Evolutionary conservation across 2,329 filamentous ascomycete species (phyloP), one percentile per base, ranked within the genome.

Genomic region (Ophiosphaerella narmari): DNA sequence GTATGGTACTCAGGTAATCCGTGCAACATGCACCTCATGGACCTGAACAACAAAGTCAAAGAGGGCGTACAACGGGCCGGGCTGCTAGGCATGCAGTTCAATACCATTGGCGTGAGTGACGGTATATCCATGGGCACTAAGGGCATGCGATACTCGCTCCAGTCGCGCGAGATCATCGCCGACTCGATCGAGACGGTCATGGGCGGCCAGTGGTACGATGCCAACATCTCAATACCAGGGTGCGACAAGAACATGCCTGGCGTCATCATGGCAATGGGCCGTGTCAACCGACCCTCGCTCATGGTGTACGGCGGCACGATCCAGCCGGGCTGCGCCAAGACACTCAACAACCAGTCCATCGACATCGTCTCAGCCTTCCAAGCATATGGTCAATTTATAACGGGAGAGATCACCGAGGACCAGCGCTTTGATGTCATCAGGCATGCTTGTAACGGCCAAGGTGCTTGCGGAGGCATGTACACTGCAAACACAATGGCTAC

Each of bases 171-270:
- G 68, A 86, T 97, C 59, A 97, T 97, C 60, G 92, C 92, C 57
- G 92, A 97, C 75, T 92, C 87, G 61, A 91, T 97, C 66, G 93
- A 97, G 77, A 92, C 90, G 1, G 89, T 96, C 34, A 97, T 91
- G 1, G 93, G 88, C 71, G 93, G 90, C 5, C 92, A 97, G 71
- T 88, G 89, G 62, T 91, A 97, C 74, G 93, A 97, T 71, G 93
- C 91, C 50, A 95, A 92, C 73, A 92, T 97, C 71, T 86, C 90
- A 26, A 93, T 97, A 62, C 91, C 93, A 0, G 92, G 92, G 9
- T 97, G 92, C 72, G 92, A 97, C 78, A 97, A 97, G 83, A 97
- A 97, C 74, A 97, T 97, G 93, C 92, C 92, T 0, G 92, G 92
- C 57, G 88, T 90, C 13, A 80, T 94, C 56, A 96, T 96, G 87